These are phyloP conservation scores for Scalesia atractyloides DNA, from an alignment of 129 eudicot genomes.

Conservation along the genomic window DNA sequence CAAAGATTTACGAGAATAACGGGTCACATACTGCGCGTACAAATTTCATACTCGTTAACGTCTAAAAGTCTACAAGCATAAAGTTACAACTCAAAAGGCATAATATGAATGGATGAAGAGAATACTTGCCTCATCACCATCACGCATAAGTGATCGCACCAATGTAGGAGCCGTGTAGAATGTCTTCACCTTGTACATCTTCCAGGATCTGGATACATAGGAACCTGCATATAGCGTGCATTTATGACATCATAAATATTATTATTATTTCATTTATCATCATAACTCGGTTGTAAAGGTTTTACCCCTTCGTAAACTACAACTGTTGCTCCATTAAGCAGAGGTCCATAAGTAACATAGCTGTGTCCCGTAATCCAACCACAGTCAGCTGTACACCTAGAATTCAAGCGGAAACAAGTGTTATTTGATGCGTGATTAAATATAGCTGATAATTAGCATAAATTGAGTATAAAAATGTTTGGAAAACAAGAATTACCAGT, in stretches of 20 bases:
- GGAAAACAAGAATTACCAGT: constrained; percentile 60
- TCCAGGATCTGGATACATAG: constrained; percentile 91
- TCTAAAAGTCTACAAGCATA: constrained; percentile 8
- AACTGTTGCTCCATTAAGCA: constrained; percentile 90
- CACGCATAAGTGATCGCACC: constrained; percentile 98
- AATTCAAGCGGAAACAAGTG: constrained; percentile 6
- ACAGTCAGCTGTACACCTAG: constrained; percentile 99
- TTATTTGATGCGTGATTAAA: neutral
- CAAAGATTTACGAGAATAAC: constrained; percentile 90
- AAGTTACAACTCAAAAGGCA: constrained; percentile 1
- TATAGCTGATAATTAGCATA: neutral
- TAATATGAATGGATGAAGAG: neutral
- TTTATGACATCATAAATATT: neutral
- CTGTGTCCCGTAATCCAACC: constrained; percentile 99
- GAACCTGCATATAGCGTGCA: constrained; percentile 59
- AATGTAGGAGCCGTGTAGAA: constrained; percentile 97
- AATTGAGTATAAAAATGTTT: neutral
- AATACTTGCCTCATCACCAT: constrained; percentile 70
- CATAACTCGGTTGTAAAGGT: constrained; percentile 12
- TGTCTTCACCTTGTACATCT: constrained; percentile 86
- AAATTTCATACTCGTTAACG: neutral
- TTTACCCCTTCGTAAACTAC: constrained; percentile 92
- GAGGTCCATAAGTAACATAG: constrained; percentile 93
- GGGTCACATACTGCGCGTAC: constrained; percentile 73
- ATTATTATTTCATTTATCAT: neutral